Base-by-base conservation (phyloP, 2,329 filamentous ascomycete genomes). In the Ophiostoma ips region DNA sequence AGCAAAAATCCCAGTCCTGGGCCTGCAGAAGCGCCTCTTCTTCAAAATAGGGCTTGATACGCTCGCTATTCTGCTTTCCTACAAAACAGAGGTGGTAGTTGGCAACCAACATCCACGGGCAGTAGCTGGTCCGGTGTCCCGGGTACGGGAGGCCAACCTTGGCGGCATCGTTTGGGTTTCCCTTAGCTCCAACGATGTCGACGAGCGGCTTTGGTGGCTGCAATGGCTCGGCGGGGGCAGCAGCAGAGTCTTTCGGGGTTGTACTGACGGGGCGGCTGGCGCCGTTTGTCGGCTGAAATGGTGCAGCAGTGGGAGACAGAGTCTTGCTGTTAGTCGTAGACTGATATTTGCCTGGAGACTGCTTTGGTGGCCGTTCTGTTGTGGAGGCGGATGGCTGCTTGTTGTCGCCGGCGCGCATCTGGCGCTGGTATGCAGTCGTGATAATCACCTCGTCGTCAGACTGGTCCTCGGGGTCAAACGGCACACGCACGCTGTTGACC, bases 1-100 rank as follows among this genome's bases (percentile, higher is more conserved):
- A 88, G 63, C 82, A 87, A 50, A 94, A 67, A 55, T 90, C 80
- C 88, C 88, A 95, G 11, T 68, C 60, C 52, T 77, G 72, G 2
- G 68, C 64, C 58, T 75, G 76, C 55, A 84, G 69, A 46, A 86
- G 73, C 2, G 62, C 63, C 34, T 75, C 69, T 3, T 62, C 59
- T 33, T 75, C 68, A 57, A 86, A 87, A 62, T 76, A 73, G 0
- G 67, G 65, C 19, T 56, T 58, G 5, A 68, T 76, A 56, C 58
- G 71, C 59, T 63, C 72, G 54, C 58, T 65, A 58, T 76, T 84
- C 52, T 51, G 53, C 52, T 70, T 71, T 50, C 73, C 72, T 40
- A 81, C 73, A 60, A 75, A 85, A 50, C 65, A 69, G 54, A 75
- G 71, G 0, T 78, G 76, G 57, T 82, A 87, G 18, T 68, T 70